Conservation (phyloP, 2,329 filamentous ascomycete species). For the Apiospora rasikravindrae region DNA sequence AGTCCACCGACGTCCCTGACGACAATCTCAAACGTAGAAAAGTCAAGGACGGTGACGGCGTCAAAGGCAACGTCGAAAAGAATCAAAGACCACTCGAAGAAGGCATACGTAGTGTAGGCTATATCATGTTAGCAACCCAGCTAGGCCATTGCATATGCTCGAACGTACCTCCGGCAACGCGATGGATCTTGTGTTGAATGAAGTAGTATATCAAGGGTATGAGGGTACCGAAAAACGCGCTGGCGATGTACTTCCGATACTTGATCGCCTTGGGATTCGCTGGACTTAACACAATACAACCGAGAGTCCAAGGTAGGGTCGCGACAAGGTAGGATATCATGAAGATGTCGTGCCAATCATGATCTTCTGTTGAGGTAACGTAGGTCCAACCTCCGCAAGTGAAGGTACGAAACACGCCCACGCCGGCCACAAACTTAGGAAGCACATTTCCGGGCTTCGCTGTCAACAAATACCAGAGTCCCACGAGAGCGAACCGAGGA, state of each 20-base stretch:
- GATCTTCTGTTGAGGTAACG: constrained; percentile 96
- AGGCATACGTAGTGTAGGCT: constrained; percentile 98
- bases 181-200: constrained; percentile 98
- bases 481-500: constrained; percentile 88
- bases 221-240: constrained; percentile 87
- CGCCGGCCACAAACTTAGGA: constrained; percentile 79
- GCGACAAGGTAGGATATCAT: constrained; percentile 98
- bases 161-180: constrained; percentile 82
- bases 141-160: neutral
- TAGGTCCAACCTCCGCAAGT: constrained; percentile 99
- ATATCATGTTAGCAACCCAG: constrained; percentile 26
- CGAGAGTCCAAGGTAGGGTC: constrained; percentile 92
- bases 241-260: constrained; percentile 85
- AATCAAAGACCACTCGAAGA: constrained; percentile 97
- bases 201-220: constrained; percentile 95
- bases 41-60: constrained; percentile 91
- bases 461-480: constrained; percentile 90
- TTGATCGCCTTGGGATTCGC: constrained; percentile 81
- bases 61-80: constrained; percentile 96
- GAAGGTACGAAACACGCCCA: constrained; percentile 85
- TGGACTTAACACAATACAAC: constrained; percentile 87
- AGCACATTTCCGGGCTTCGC: constrained; percentile 73
- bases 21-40: constrained; percentile 84
- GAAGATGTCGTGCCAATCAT: constrained; percentile 98
- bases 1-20: constrained; percentile 87